Evolutionary conservation across 2,329 filamentous ascomycete genomes (phyloP).

Genomic region (Aureobasidium sp.): DNA sequence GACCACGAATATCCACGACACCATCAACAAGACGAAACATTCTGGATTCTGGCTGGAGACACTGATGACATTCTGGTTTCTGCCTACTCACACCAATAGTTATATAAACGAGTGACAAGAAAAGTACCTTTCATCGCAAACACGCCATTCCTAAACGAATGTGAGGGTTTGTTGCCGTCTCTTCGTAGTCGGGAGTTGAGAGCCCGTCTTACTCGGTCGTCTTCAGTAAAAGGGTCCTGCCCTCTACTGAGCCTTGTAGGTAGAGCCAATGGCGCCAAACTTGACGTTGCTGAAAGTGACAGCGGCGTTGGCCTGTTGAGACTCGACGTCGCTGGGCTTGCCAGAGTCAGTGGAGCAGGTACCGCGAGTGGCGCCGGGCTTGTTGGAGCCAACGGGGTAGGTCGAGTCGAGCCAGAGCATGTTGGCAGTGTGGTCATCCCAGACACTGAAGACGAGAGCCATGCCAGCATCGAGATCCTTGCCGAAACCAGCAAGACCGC

Average conservation of each 20-base stretch:
- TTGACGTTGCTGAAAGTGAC: conserved; percentile 20
- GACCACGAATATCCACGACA: neutral
- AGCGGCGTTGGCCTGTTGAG: conserved; percentile 14
- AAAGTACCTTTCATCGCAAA: neutral
- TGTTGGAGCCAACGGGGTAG: conserved; percentile 19
- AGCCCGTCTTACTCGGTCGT: neutral
- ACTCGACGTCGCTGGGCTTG: conserved; percentile 17
- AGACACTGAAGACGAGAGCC: conserved; percentile 55
- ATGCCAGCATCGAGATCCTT: conserved; percentile 48
- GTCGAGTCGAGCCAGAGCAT: conserved; percentile 64
- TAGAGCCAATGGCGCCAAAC: conserved; percentile 20
- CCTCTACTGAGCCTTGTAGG: neutral
- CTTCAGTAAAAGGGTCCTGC: neutral
- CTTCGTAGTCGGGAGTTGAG: neutral
- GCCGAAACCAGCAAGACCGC: conserved; percentile 49
- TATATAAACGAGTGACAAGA: neutral
- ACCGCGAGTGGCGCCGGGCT: conserved; percentile 18
- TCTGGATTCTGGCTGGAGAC: neutral
- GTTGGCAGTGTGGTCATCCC: conserved; percentile 56
- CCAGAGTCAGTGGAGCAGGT: conserved; percentile 18
- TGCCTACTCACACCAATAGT: neutral
- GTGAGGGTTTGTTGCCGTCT: neutral
- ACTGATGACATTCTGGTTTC: neutral
- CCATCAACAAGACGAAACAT: neutral
- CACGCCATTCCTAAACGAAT: neutral